Evolutionary conservation across 306 rosid genomes (phyloP), one percentile per base, ranked within the genome.

Genomic region (Gastrolobium villosum): DNA sequence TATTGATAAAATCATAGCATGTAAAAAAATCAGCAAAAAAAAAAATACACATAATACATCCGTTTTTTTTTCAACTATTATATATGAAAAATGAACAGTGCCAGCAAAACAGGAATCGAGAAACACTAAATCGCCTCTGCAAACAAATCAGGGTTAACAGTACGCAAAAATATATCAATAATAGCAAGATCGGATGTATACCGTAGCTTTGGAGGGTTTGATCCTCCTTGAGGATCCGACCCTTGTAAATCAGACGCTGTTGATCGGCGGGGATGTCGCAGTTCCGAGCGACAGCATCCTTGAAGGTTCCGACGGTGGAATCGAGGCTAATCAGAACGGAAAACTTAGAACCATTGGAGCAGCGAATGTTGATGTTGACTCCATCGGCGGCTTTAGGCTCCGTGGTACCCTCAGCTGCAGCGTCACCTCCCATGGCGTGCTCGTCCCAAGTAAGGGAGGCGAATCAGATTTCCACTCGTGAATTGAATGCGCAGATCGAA

Each of bases 211-310:
- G 81, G 36, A 93, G 89, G 11, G 94, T 79, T 73, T 93, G 93
- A 74, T 93, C 98, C 15, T 93, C 91, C 87, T 91, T 89, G 48
- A 93, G 86, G 81, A 93, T 93, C 85, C 96, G 90, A 2, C 98
- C 98, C 77, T 93, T 91, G 80, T 93, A 93, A 86, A 93, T 93
- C 90, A 93, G 83, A 11, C 98, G 89, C 80, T 93, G 98, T 70
- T 88, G 93, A 59, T 89, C 85, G 35, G 93, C 50, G 1, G 90
- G 88, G 64, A 91, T 82, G 65, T 89, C 89, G 60, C 90, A 85
- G 54, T 78, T 84, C 28, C 71, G 80, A 10, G 94, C 87, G 9
- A 93, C 83, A 11, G 26, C 64, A 0, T 85, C 90, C 78, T 91
- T 93, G 77, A 93, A 89, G 7, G 91, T 79, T 52, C 82, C 77